These are phyloP conservation scores for Podila minutissima DNA, from an alignment of 192 early-diverging fungal species.

Conservation along the genomic window DNA sequence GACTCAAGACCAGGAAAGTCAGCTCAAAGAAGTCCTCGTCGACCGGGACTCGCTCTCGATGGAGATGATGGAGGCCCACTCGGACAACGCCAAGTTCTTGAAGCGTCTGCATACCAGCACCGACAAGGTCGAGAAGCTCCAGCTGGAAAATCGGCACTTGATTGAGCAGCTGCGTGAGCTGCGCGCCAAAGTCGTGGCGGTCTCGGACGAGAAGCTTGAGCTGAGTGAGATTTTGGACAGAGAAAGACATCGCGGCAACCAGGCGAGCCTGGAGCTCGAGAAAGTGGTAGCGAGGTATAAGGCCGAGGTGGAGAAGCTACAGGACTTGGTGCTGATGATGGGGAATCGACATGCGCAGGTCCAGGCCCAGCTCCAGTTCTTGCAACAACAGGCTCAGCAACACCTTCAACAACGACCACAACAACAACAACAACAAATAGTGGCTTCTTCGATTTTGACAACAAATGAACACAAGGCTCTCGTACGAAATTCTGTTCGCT, in stretches of 20 bases:
- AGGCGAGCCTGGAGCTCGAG: conserved; percentile 19
- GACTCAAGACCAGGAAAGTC: conserved; percentile 8
- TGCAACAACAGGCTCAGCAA: conserved; percentile 25
- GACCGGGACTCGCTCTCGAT: conserved; percentile 37
- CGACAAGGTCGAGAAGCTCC: conserved; percentile 20
- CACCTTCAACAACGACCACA: neutral
- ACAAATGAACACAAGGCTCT: neutral
- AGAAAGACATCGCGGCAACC: conserved; percentile 16
- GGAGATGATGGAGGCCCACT: conserved; percentile 35
- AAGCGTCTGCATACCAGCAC: conserved; percentile 21
- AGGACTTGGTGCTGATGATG: conserved; percentile 36
- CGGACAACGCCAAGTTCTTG: conserved; percentile 31
- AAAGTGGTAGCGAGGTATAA: conserved; percentile 22
- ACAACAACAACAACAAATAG: neutral
- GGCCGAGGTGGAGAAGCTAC: conserved; percentile 22
- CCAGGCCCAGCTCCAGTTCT: conserved; percentile 13
- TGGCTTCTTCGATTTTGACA: neutral
- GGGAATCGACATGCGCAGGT: conserved; percentile 30
- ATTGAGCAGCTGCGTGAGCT: conserved; percentile 35
- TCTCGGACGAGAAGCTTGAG: conserved; percentile 3
- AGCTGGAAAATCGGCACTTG: conserved; percentile 36
- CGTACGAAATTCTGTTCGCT: neutral
- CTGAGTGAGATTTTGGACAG: conserved; percentile 9
- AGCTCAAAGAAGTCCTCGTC: conserved; percentile 22
- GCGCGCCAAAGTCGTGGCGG: conserved; percentile 10